Evolutionary conservation across 2,329 filamentous ascomycete genomes (phyloP).

Genomic region (Diaporthe capsici): DNA sequence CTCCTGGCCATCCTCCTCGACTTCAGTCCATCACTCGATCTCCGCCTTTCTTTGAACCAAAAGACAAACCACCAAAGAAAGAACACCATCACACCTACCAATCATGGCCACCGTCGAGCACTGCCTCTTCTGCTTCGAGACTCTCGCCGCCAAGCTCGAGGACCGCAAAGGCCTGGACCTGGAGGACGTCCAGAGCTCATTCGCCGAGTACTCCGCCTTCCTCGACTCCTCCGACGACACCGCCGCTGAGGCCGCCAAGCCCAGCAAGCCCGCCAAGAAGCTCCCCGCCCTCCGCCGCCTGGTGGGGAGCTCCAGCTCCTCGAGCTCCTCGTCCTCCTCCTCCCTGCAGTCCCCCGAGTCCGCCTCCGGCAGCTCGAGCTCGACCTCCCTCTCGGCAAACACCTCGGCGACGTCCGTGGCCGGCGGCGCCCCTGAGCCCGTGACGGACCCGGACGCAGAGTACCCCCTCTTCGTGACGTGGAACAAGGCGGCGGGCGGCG

Average conservation of each 20-base stretch:
- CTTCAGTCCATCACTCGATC: background rate
- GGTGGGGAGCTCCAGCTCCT: constrained; percentile 48
- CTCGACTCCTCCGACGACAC: constrained; percentile 45
- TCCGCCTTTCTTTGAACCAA: background rate
- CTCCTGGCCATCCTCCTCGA: background rate
- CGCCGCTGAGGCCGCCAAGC: constrained; percentile 40
- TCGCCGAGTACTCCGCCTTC: constrained; percentile 56
- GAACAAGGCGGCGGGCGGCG: constrained; percentile 78
- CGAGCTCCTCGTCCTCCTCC: constrained; percentile 50
- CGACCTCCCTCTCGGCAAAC: constrained; percentile 48
- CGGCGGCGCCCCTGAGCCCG: constrained; percentile 49
- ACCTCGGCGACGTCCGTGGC: constrained; percentile 54
- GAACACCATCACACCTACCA: constrained; percentile 54
- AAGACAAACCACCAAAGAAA: background rate
- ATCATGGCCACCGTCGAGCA: constrained; percentile 88
- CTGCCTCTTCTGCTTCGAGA: constrained; percentile 95
- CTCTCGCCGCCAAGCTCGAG: constrained; percentile 81
- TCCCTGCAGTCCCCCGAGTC: constrained; percentile 47
- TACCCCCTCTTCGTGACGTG: constrained; percentile 94
- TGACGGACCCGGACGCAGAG: constrained; percentile 56
- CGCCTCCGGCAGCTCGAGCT: constrained; percentile 51
- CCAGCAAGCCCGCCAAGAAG: constrained; percentile 48
- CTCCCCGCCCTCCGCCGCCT: constrained; percentile 60
- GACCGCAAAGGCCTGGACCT: constrained; percentile 77
- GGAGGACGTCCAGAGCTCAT: constrained; percentile 78